Base-by-base conservation (phyloP, 1,284 basidiomycete genomes). In the Microbotryum lychnidis-dioicae region DNA sequence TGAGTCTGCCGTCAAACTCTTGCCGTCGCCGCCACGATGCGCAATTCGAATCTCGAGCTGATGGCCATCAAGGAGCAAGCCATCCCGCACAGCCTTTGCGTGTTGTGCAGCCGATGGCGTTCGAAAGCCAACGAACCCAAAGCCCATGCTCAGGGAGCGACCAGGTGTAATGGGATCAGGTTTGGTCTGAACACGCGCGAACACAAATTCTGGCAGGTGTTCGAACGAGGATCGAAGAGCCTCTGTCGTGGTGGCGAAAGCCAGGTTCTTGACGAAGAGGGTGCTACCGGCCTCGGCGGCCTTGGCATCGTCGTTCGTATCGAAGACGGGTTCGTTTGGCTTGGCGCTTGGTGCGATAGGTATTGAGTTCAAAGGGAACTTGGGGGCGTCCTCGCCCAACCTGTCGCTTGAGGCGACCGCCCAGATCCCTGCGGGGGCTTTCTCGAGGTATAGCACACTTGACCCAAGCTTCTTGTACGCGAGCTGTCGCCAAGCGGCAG, bases 111-210 rank as follows among this genome's bases (percentile, higher is more conserved):
- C 82, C 25, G 87, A 86, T 1, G 76, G 76, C 33, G 84, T 85
- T 73, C 83, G 84, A 79, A 97, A 97, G 4, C 93, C 94, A 42
- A 96, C 83, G 72, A 98, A 98, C 0, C 92, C 94, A 74, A 93
- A 97, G 0, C 93, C 92, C 91, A 96, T 93, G 72, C 88, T 91
- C 48, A 94, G 77, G 50, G 82, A 79, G 20, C 77, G 73, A 0
- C 68, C 72, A 1, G 83, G 80, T 7, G 82, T 79, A 70, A 88
- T 90, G 0, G 89, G 86, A 75, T 94, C 89, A 0, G 87, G 83
- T 73, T 96, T 97, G 54, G 85, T 94, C 77, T 97, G 91, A 10
- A 97, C 83, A 6, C 90, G 85, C 7, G 91, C 89, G 73, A 96
- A 97, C 0, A 83, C 80, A 75, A 91, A 97, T 6, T 84, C 87